Conservation (phyloP, 2,329 filamentous ascomycete species). For the Sarocladiaceae sp. region DNA sequence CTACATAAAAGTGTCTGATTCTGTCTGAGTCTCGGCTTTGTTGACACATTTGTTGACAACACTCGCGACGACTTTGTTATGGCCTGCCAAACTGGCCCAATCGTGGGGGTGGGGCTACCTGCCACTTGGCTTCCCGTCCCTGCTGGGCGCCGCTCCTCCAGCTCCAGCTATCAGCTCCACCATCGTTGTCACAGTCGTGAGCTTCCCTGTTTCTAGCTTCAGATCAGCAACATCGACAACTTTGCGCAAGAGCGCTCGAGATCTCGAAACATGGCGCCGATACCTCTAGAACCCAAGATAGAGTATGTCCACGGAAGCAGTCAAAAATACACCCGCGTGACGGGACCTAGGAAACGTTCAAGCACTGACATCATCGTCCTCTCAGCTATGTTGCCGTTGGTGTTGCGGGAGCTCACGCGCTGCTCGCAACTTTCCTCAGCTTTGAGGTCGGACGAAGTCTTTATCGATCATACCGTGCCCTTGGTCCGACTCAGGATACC, state of each 20-base stretch:
- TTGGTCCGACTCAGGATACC: constrained; percentile 30
- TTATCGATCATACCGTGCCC: constrained; percentile 17
- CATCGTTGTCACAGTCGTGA: not conserved
- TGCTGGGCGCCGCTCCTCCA: not conserved
- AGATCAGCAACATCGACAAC: not conserved
- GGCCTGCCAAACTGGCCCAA: too few relatives aligned
- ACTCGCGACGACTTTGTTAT: not conserved
- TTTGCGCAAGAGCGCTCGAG: not conserved
- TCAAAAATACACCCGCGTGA: not conserved
- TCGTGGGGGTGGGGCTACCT: constrained; percentile 4
- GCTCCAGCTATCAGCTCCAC: not conserved
- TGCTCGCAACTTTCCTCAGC: constrained; percentile 14
- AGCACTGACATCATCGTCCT: constrained; percentile 8
- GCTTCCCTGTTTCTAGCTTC: not conserved
- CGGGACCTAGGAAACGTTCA: not conserved
- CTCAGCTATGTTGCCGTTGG: constrained; percentile 14
- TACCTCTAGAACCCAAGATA: constrained; percentile 17
- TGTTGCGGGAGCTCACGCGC: constrained; percentile 16
- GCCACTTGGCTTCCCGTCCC: not conserved
- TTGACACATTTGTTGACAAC: constrained; percentile 9
- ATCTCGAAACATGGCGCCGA: constrained; percentile 18
- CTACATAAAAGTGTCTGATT: too few relatives aligned
- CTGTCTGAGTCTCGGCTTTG: too few relatives aligned
- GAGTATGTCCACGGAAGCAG: constrained; percentile 16
- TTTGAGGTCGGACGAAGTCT: constrained; percentile 18